Conservation (phyloP, 2,329 filamentous ascomycete genomes). For the Calonectria fujianensis region DNA sequence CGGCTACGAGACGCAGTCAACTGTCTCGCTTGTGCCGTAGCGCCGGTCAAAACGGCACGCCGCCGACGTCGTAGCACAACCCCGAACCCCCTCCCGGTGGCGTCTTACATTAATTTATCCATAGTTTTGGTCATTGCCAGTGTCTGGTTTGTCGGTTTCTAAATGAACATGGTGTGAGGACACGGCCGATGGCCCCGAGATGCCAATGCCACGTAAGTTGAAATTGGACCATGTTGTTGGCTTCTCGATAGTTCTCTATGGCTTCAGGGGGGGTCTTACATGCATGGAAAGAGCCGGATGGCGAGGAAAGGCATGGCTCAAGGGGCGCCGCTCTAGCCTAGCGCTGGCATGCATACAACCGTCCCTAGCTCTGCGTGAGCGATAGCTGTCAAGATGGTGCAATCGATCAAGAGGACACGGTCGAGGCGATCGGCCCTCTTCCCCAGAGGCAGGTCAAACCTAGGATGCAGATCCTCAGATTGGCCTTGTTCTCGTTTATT, state of each 20-base stretch:
- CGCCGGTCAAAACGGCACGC: constrained; percentile 27
- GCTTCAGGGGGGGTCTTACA: constrained; percentile 12
- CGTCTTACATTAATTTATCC: constrained; percentile 21
- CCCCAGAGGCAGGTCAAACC: constrained; percentile 30
- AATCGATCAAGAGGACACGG: constrained; percentile 11
- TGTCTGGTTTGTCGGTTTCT: constrained; percentile 26
- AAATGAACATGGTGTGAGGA: constrained; percentile 36
- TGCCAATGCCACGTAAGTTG: constrained; percentile 13
- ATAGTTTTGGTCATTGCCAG: constrained; percentile 7
- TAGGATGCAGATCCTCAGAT: constrained; percentile 41
- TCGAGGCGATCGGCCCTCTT: constrained; percentile 33
- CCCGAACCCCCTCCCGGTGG: constrained; percentile 30
- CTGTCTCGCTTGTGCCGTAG: constrained; percentile 22
- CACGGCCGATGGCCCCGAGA: constrained; percentile 27
- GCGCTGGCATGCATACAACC: not conserved
- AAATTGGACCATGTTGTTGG: constrained; percentile 32
- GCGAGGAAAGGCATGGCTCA: not conserved
- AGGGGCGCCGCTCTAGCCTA: not conserved
- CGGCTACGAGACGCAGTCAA: not conserved
- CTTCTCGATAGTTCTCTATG: constrained; percentile 12
- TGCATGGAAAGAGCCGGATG: not conserved
- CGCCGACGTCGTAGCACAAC: constrained; percentile 26
- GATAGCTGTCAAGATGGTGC: constrained; percentile 9
- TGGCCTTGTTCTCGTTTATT: constrained; percentile 38
- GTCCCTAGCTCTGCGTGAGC: not conserved